Conservation (phyloP, 2,329 filamentous ascomycete species). For the Ophiosphaerella narmari region DNA sequence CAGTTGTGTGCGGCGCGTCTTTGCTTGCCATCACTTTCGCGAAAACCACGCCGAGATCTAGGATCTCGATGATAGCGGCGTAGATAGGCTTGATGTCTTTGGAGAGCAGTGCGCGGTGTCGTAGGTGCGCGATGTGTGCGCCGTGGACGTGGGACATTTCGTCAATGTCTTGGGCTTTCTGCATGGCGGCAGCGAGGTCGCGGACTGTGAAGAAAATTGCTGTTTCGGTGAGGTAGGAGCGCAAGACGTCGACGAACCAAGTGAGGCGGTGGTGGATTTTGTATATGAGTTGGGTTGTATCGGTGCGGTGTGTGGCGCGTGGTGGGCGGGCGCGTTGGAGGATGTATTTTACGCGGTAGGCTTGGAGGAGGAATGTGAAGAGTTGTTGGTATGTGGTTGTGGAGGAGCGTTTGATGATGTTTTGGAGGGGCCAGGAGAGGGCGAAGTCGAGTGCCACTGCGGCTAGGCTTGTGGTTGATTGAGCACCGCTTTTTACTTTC, state of each 20-base stretch:
- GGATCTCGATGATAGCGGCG: conserved; percentile 72
- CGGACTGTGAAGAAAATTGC: conserved; percentile 67
- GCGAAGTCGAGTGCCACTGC: conserved; percentile 70
- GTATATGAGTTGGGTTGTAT: conserved; percentile 43
- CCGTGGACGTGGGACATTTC: conserved; percentile 75
- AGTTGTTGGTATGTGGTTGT: conserved; percentile 71
- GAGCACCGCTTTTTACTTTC: conserved; percentile 54
- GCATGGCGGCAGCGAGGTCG: conserved; percentile 63
- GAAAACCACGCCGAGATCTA: conserved; percentile 75
- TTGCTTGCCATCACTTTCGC: conserved; percentile 59
- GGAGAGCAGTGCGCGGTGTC: conserved; percentile 72
- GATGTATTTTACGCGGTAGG: conserved; percentile 70
- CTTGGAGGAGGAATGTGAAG: conserved; percentile 77
- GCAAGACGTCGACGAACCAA: conserved; percentile 77
- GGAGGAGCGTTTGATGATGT: conserved; percentile 71
- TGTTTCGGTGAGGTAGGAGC: conserved; percentile 75
- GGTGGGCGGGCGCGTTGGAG: conserved; percentile 59
- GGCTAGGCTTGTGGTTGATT: conserved; percentile 66
- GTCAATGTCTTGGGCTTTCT: conserved; percentile 72
- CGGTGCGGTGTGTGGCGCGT: conserved; percentile 6
- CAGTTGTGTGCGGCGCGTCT: background rate
- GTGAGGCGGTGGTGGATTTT: conserved; percentile 70
- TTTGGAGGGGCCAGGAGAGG: conserved; percentile 64
- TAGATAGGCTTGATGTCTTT: conserved; percentile 71
- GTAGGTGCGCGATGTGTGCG: conserved; percentile 64